phyloP scores from a whole-genome alignment of 2,329 filamentous ascomycete species.

The Trichoderma koningiopsis region DNA sequence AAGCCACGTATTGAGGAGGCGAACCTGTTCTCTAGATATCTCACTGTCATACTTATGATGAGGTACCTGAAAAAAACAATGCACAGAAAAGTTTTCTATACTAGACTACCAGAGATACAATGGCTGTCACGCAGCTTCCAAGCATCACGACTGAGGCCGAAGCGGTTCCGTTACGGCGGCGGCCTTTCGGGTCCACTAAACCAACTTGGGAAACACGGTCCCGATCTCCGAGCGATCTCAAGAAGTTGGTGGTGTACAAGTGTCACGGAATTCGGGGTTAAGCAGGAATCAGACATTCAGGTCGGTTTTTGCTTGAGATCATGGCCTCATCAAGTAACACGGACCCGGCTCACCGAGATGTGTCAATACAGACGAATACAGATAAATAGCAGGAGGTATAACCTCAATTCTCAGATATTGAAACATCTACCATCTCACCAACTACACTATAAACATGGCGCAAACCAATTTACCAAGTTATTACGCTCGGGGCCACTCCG shows the following conservation, averaged over 20 bases:
- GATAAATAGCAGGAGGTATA: neutral
- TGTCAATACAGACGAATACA: neutral
- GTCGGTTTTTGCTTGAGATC: neutral
- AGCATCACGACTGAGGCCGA: neutral
- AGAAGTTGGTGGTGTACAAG: neutral
- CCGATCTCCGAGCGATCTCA: slow-evolving; percentile 1
- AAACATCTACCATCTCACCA: neutral
- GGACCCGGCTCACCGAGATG: neutral
- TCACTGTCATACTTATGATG: too few species aligned
- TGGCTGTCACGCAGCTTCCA: neutral
- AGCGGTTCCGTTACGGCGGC: neutral
- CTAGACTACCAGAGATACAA: neutral
- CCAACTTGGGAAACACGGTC: slow-evolving; percentile 6
- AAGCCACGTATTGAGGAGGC: neutral
- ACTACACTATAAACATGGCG: slow-evolving; percentile 2
- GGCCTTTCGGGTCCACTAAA: neutral
- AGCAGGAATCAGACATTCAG: neutral
- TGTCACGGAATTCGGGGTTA: slow-evolving; percentile 6
- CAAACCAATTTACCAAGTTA: slow-evolving; percentile 19
- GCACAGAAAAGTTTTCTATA: neutral
- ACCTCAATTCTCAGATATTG: neutral
- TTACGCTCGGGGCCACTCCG: slow-evolving; percentile 17
- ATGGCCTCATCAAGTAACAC: neutral
- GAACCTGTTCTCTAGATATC: neutral
- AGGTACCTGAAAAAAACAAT: neutral